Evolutionary conservation across 768 basidiomycete species (phyloP).

Genomic region (Hebeloma cylindrosporum): DNA sequence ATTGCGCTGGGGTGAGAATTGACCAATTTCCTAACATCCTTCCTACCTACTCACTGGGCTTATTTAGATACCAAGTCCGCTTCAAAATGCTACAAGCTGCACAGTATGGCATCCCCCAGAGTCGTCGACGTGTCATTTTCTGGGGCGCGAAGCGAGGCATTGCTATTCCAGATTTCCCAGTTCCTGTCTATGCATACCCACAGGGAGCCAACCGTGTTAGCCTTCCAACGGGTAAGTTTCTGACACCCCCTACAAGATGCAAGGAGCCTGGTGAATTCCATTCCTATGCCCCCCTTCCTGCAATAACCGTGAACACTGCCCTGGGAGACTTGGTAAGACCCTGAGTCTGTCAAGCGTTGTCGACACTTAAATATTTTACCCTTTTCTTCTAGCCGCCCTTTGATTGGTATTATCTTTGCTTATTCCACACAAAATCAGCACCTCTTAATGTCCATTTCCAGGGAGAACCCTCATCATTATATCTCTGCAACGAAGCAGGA

Average conservation of each 20-base stretch:
- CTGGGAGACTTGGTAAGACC: slow-evolving; percentile 65
- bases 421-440: background rate
- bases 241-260: slow-evolving; percentile 46
- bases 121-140: slow-evolving; percentile 66
- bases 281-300: slow-evolving; percentile 58
- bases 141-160: slow-evolving; percentile 61
- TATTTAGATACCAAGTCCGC: slow-evolving; percentile 61
- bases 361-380: slow-evolving; percentile 9
- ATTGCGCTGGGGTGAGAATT: slow-evolving; percentile 60
- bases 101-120: slow-evolving; percentile 73
- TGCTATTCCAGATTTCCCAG: slow-evolving; percentile 59
- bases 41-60: background rate
- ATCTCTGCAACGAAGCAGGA: slow-evolving; percentile 35
- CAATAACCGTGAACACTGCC: slow-evolving; percentile 63
- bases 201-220: slow-evolving; percentile 31
- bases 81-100: slow-evolving; percentile 68
- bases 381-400: slow-evolving; percentile 51
- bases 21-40: background rate
- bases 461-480: slow-evolving; percentile 57
- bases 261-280: slow-evolving; percentile 37
- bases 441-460: slow-evolving; percentile 22
- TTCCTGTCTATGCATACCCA: slow-evolving; percentile 57
- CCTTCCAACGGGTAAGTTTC: slow-evolving; percentile 44
- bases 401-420: slow-evolving; percentile 55
- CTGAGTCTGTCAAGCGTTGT: background rate